Base-by-base conservation (phyloP, 257 asterid genomes). In the Solanum chaucha region DNA sequence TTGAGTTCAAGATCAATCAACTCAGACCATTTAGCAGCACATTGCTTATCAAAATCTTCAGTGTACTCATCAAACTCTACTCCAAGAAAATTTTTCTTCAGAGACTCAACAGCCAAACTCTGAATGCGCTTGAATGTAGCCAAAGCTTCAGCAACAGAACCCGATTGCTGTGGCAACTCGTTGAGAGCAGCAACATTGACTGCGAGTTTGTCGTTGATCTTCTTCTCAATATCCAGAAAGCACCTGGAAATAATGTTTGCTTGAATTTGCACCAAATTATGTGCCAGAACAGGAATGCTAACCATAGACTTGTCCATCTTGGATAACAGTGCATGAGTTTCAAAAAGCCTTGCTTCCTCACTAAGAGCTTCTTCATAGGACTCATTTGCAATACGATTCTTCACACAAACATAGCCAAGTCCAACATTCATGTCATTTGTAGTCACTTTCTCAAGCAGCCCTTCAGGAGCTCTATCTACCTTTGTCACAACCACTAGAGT, bases 21-120 rank as follows among this genome's bases (percentile, higher is more conserved):
- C 35, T 89, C 93, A 5, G 86, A 73, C 51, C 89, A 17, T 26
- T 89, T 48, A 2, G 91, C 91, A 1, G 91, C 89, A 40, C 87
- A 88, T 8, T 90, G 93, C 92, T 74, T 89, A 13, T 81, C 88
- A 12, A 30, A 6, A 12, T 30, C 92, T 67, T 87, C 90, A 0
- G 91, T 89, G 32, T 82, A 88, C 84, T 88, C 94, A 19, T 88
- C 91, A 30, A 87, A 85, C 70, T 82, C 92, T 1, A 89, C 92
- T 38, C 44, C 24, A 44, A 92, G 10, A 1, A 92, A 30, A 11
- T 58, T 51, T 30, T 88, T 87, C 86, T 73, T 88, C 86, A 92
- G 32, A 1, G 90, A 88, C 8, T 90, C 88, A 35, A 86, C 82
- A 20, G 90, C 74, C 7, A 86, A 68, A 7, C 88, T 90, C 5